These are phyloP conservation scores for Tetrahymena borealis DNA, from an alignment of 73 alveolate genomes.

Conservation along the genomic window DNA sequence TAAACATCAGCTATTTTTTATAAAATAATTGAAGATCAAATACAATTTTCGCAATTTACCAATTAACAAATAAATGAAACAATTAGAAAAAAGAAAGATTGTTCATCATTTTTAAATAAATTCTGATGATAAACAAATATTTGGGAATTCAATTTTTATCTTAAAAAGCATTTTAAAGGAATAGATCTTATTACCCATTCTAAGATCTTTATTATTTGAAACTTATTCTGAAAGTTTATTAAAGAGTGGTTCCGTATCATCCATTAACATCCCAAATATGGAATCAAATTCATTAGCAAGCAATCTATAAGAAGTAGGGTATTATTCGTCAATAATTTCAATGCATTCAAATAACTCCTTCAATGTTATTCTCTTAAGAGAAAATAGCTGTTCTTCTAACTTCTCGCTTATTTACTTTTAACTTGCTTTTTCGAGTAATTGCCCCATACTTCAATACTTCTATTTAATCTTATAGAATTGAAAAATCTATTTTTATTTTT, in stretches of 20 bases:
- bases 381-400: not conserved
- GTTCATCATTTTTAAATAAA: not conserved
- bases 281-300: not conserved
- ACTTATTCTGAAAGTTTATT: not conserved
- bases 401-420: not conserved
- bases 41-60: too few relatives aligned
- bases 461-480: not conserved
- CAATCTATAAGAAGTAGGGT: not conserved
- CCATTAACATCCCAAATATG: not conserved
- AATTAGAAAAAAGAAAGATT: too few relatives aligned
- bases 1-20: slow-evolving; percentile 10
- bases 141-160: not conserved
- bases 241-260: not conserved
- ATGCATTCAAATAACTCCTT: not conserved
- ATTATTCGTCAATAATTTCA: not conserved
- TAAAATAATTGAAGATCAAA: too few relatives aligned
- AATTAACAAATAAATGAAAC: too few relatives aligned
- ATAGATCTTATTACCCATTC: not conserved
- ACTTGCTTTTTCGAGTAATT: not conserved
- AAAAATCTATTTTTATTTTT: not conserved
- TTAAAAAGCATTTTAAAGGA: too few relatives aligned
- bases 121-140: not conserved
- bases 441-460: not conserved
- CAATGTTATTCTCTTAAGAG: not conserved
- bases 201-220: not conserved